Percentiles rank a stretch among this genome's conserved stretches.
Evolutionary conservation across 345 rosid genomes (phyloP).

Genomic region (Lumnitzera littorea): DNA sequence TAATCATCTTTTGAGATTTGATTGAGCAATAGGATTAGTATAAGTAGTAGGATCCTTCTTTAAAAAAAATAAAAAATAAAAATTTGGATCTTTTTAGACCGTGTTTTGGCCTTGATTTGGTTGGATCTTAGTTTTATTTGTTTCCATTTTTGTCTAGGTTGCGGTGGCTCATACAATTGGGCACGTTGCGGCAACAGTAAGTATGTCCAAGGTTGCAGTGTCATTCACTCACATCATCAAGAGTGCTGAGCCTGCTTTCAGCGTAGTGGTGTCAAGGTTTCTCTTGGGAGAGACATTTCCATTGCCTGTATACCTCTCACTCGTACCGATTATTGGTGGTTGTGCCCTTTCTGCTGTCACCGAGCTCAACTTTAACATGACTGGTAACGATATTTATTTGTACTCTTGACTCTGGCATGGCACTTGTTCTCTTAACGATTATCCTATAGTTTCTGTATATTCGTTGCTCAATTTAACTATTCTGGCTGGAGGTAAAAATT

Average conservation of each 20-base stretch:
- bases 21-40: too few species aligned
- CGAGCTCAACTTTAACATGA: conserved; percentile 98
- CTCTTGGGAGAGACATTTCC: conserved; percentile 89
- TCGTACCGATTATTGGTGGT: conserved; percentile 95
- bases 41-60: too few species aligned
- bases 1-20: too few species aligned
- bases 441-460: neutral
- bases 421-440: too few species aligned
- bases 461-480: neutral
- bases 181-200: conserved; percentile 98
- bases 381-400: conserved; percentile 34
- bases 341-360: conserved; percentile 96
- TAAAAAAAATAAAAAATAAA: too few species aligned
- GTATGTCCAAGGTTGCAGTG: conserved; percentile 99
- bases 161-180: conserved; percentile 99
- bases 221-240: conserved; percentile 98
- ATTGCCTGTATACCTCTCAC: conserved; percentile 68
- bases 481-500: neutral
- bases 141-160: conserved; percentile 41
- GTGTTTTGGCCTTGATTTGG: conserved; percentile 4
- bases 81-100: neutral
- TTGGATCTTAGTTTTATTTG: conserved; percentile 8
- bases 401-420: too few species aligned
- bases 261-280: conserved; percentile 85
- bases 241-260: conserved; percentile 98